Conservation (phyloP, 2,329 filamentous ascomycete species). For the Pyrenochaeta sp. region DNA sequence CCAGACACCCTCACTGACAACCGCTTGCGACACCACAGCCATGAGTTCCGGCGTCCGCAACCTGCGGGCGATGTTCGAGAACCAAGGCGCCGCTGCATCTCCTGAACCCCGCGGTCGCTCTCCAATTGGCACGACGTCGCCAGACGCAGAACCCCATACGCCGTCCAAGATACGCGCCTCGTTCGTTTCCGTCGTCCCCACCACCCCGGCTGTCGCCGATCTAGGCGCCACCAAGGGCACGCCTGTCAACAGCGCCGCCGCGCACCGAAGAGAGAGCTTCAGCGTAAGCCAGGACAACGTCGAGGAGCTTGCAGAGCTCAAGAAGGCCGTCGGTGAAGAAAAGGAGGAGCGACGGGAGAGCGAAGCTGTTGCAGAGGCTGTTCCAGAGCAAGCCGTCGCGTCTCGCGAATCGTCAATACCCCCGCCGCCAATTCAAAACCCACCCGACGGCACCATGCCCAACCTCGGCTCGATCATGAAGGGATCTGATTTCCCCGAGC, state of each 20-base stretch:
- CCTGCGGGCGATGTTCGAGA: slow-evolving; percentile 60
- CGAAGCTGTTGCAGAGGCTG: slow-evolving; percentile 43
- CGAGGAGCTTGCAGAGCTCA: slow-evolving; percentile 46
- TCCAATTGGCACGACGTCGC: slow-evolving; percentile 43
- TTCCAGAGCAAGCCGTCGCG: slow-evolving; percentile 54
- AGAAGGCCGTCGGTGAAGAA: slow-evolving; percentile 51
- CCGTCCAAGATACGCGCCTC: slow-evolving; percentile 57
- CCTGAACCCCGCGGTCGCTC: slow-evolving; percentile 56
- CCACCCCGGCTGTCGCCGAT: slow-evolving; percentile 38
- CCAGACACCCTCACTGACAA: slow-evolving; percentile 33
- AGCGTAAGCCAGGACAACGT: slow-evolving; percentile 47
- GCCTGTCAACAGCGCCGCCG: slow-evolving; percentile 37
- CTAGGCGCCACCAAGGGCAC: slow-evolving; percentile 35
- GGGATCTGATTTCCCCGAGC: slow-evolving; percentile 44
- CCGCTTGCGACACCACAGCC: slow-evolving; percentile 45
- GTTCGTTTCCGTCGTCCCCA: slow-evolving; percentile 56
- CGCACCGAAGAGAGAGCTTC: slow-evolving; percentile 52
- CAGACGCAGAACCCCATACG: slow-evolving; percentile 43
- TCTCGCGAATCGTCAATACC: slow-evolving; percentile 47
- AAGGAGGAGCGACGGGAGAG: slow-evolving; percentile 49
- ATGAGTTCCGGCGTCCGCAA: slow-evolving; percentile 59
- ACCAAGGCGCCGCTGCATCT: slow-evolving; percentile 44
- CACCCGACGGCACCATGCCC: slow-evolving; percentile 34
- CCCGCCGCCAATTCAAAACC: slow-evolving; percentile 39
- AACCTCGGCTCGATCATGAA: slow-evolving; percentile 46